Conservation (phyloP, 179 eudicot genomes). For the Beta lomatogona region DNA sequence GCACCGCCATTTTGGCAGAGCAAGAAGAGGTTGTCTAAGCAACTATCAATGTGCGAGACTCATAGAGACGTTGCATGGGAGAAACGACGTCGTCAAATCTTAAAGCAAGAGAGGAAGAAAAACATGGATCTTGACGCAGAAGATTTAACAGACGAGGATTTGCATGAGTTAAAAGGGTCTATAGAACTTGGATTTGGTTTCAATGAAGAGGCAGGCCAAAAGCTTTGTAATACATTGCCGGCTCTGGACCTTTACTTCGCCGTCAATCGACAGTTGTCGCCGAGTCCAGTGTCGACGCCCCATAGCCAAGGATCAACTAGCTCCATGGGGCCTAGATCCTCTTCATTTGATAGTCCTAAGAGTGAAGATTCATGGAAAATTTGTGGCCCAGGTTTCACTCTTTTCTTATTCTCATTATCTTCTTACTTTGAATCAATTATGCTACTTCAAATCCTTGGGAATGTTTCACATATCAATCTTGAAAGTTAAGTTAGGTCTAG, state of each 20-base stretch:
- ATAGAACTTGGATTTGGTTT: conserved; percentile 91
- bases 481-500: no score
- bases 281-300: conserved; percentile 60
- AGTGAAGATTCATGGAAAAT: conserved; percentile 82
- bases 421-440: no score
- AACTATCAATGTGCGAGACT: conserved; percentile 66
- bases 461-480: no score
- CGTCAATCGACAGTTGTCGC: conserved; percentile 55
- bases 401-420: no score
- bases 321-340: conserved; percentile 36
- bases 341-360: conserved; percentile 51
- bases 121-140: conserved; percentile 27
- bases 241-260: conserved; percentile 86
- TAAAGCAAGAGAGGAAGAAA: conserved; percentile 51
- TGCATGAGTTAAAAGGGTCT: conserved; percentile 67
- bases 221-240: conserved; percentile 64
- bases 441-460: no score
- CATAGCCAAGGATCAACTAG: conserved; percentile 35
- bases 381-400: conserved; percentile 58
- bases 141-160: conserved; percentile 70
- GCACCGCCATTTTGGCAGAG: conserved; percentile 59
- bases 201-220: conserved; percentile 66
- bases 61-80: conserved; percentile 82
- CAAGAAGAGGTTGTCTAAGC: conserved; percentile 57
- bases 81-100: conserved; percentile 60